These are phyloP conservation scores for Chloranthus sessilifolius DNA, from an alignment of 164 flowering plant genomes.

Conservation along the genomic window DNA sequence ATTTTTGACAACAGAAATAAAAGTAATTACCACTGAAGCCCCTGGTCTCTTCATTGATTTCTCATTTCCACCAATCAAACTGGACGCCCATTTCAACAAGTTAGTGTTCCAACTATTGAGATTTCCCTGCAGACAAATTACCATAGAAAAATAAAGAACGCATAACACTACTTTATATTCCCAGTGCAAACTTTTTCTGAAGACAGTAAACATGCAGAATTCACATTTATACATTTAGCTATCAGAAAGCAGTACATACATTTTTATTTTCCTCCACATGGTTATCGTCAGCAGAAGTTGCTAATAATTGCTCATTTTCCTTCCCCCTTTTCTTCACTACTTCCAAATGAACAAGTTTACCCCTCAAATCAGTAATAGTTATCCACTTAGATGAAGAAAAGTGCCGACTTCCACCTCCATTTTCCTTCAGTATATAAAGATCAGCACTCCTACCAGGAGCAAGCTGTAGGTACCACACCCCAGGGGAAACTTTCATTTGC, in stretches of 20 bases:
- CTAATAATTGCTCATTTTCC: slow-evolving; percentile 77
- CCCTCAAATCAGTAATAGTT: slow-evolving; percentile 75
- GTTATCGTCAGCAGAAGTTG: slow-evolving; percentile 42
- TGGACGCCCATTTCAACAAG: slow-evolving; percentile 91
- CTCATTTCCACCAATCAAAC: slow-evolving; percentile 63
- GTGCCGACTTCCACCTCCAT: slow-evolving; percentile 31
- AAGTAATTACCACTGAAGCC: slow-evolving; percentile 37
- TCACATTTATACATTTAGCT: background rate
- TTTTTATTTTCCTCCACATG: slow-evolving; percentile 26
- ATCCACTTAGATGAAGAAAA: slow-evolving; percentile 49
- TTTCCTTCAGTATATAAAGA: slow-evolving; percentile 62
- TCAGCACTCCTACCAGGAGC: slow-evolving; percentile 98
- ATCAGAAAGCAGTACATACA: slow-evolving; percentile 20
- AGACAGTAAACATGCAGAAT: slow-evolving; percentile 3
- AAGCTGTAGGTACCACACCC: slow-evolving; percentile 94
- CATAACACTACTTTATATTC: too few species aligned
- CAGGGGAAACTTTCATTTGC: slow-evolving; percentile 98
- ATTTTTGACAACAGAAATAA: slow-evolving; percentile 2
- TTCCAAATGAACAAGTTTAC: slow-evolving; percentile 85
- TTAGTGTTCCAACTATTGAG: slow-evolving; percentile 74
- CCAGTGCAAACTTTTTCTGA: slow-evolving; percentile 1
- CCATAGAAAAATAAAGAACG: too few species aligned
- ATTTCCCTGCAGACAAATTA: slow-evolving; percentile 38
- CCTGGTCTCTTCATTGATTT: slow-evolving; percentile 37
- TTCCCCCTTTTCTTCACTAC: slow-evolving; percentile 83